Conservation (phyloP, 208 protist genomes). For the Crithidia bombi region DNA sequence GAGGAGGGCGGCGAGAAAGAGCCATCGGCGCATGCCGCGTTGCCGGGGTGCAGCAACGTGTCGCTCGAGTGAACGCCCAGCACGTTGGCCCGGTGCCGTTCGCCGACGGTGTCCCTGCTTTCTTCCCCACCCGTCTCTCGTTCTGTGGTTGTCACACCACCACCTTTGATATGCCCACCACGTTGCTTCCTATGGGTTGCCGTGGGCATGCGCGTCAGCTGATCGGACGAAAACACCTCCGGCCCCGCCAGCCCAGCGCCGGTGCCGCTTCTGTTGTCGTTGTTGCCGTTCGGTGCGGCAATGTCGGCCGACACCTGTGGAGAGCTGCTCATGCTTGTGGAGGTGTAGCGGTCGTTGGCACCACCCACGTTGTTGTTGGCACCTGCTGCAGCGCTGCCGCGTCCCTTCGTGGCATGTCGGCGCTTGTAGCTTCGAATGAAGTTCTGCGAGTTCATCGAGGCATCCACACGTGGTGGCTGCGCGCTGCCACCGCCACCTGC, state of each 20-base stretch:
- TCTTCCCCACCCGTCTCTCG: background rate
- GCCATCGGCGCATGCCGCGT: background rate
- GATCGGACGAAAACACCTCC: conserved; percentile 25
- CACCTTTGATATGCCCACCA: background rate
- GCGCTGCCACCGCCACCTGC: background rate
- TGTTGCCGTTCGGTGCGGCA: background rate
- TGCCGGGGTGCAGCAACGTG: background rate
- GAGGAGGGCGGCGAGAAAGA: background rate
- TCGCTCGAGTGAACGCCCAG: conserved; percentile 6
- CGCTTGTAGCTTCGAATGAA: conserved; percentile 16
- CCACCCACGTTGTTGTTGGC: background rate
- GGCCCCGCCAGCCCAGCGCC: conserved; percentile 2
- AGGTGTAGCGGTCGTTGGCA: conserved; percentile 23
- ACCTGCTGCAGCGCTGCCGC: background rate
- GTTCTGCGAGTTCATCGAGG: conserved; percentile 35
- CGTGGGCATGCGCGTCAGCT: conserved; percentile 11
- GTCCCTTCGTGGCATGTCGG: background rate
- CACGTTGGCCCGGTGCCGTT: conserved; percentile 1
- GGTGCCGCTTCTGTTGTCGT: background rate
- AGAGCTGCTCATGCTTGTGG: conserved; percentile 16
- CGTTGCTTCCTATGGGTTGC: background rate
- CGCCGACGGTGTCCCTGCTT: background rate
- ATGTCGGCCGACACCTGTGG: conserved; percentile 15
- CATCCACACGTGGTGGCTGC: conserved; percentile 24
- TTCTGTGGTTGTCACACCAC: background rate